phyloP scores from a whole-genome alignment of 1,284 basidiomycete species.

The Moesziomyces sp. region DNA sequence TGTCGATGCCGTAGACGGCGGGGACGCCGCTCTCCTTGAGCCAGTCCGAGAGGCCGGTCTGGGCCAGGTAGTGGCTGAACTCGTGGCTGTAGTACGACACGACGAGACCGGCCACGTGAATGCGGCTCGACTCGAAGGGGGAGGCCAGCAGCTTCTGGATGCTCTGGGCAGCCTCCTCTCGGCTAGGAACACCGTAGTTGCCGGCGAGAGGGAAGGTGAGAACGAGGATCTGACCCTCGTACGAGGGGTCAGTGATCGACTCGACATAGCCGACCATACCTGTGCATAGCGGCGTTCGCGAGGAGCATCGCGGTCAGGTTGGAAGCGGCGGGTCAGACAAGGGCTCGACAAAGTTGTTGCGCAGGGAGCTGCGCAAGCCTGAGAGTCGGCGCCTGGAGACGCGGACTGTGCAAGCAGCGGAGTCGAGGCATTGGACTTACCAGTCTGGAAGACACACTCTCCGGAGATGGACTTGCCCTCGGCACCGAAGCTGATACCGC shows the following conservation, averaged over 20 bases:
- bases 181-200: slow-evolving; percentile 96
- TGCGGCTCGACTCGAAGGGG: slow-evolving; percentile 89
- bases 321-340: slow-evolving; percentile 24
- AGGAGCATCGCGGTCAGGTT: slow-evolving; percentile 1
- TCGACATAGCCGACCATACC: slow-evolving; percentile 96
- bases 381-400: slow-evolving; percentile 1
- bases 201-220: slow-evolving; percentile 97
- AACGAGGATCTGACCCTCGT: slow-evolving; percentile 96
- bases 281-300: slow-evolving; percentile 17
- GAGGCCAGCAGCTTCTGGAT: slow-evolving; percentile 69
- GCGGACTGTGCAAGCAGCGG: neutral
- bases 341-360: too few species aligned
- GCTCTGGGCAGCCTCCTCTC: slow-evolving; percentile 70
- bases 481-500: slow-evolving; percentile 93
- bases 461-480: slow-evolving; percentile 89
- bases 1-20: slow-evolving; percentile 96
- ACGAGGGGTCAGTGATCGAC: slow-evolving; percentile 97
- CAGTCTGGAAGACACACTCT: slow-evolving; percentile 99
- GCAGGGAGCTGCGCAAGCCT: neutral
- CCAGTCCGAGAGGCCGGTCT: slow-evolving; percentile 89
- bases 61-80: slow-evolving; percentile 93
- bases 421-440: slow-evolving; percentile 71
- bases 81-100: slow-evolving; percentile 90
- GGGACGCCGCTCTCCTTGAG: slow-evolving; percentile 94
- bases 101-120: slow-evolving; percentile 91